A percentile compares a stretch with the other conserved stretches of the same genome.
Conservation (phyloP, 1,139 yeast species). For the Geotrichum klebahnii region DNA sequence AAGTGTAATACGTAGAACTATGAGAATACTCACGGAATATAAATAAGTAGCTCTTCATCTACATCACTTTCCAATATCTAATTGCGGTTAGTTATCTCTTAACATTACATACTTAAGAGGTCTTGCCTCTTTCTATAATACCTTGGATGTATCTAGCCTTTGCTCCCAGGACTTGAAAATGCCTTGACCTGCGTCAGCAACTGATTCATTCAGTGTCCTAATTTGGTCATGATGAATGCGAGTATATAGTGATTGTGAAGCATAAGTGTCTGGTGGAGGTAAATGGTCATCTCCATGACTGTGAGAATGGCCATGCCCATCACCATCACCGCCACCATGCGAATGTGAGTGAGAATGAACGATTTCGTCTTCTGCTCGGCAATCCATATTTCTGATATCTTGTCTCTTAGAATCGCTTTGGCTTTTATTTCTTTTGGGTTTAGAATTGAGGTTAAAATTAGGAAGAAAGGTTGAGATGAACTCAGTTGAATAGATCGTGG, state of each 20-base stretch:
- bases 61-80: slow-evolving; percentile 65
- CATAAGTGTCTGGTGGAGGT: slow-evolving; percentile 70
- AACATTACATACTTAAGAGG: background rate
- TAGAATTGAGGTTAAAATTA: no score
- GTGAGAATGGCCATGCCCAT: slow-evolving; percentile 33
- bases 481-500: background rate
- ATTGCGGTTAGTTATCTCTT: no score
- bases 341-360: slow-evolving; percentile 36
- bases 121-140: slow-evolving; percentile 38
- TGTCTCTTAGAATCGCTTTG: background rate
- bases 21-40: slow-evolving; percentile 50
- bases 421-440: background rate
- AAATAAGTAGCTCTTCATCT: slow-evolving; percentile 72
- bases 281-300: slow-evolving; percentile 43
- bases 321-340: slow-evolving; percentile 27
- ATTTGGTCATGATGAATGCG: slow-evolving; percentile 61
- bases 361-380: slow-evolving; percentile 14
- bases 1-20: background rate
- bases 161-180: slow-evolving; percentile 53
- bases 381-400: slow-evolving; percentile 5
- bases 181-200: slow-evolving; percentile 46
- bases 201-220: slow-evolving; percentile 60
- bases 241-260: slow-evolving; percentile 62
- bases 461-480: background rate
- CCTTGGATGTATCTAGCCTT: slow-evolving; percentile 40